Percentiles rank a stretch among this genome's conserved stretches.
Conservation (phyloP, 345 rosid species). For the Bruguiera parviflora region DNA sequence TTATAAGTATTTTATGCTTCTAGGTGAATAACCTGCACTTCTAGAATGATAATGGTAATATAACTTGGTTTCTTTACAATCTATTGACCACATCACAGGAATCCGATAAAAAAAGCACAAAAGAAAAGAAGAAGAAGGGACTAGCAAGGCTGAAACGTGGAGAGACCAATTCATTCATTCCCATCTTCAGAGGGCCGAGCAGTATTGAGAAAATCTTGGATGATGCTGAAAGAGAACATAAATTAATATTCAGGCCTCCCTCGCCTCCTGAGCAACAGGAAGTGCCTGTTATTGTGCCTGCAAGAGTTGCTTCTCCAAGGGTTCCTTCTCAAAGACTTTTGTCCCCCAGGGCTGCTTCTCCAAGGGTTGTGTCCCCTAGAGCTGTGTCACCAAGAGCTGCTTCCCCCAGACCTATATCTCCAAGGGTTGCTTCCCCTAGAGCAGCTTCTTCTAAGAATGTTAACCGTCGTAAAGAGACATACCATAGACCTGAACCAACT, state of each 20-base stretch:
- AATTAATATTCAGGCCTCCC: slow-evolving; percentile 68
- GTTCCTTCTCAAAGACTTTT: slow-evolving; percentile 41
- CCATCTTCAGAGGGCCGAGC: slow-evolving; percentile 76
- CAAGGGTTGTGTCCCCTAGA: slow-evolving; percentile 47
- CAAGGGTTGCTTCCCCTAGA: slow-evolving; percentile 46
- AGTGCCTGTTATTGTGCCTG: slow-evolving; percentile 44
- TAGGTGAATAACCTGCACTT: background rate
- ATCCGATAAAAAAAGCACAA: slow-evolving; percentile 35
- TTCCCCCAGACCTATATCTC: slow-evolving; percentile 55
- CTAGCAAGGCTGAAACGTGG: slow-evolving; percentile 52
- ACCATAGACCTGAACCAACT: slow-evolving; percentile 63
- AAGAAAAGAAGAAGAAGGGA: slow-evolving; percentile 74
- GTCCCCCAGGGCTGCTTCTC: slow-evolving; percentile 51
- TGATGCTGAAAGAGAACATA: slow-evolving; percentile 89
- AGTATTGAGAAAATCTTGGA: slow-evolving; percentile 88
- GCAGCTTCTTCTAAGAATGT: slow-evolving; percentile 41
- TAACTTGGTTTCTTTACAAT: background rate
- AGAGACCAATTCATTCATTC: slow-evolving; percentile 77
- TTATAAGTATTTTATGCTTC: background rate
- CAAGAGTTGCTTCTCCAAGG: slow-evolving; percentile 22
- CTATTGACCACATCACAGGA: slow-evolving; percentile 18
- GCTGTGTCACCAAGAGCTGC: slow-evolving; percentile 35
- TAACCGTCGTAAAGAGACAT: slow-evolving; percentile 42
- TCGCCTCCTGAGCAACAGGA: slow-evolving; percentile 49
- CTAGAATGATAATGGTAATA: background rate